Conservation (phyloP, 2,329 filamentous ascomycete species). For the Teratosphaeria gauchensis region DNA sequence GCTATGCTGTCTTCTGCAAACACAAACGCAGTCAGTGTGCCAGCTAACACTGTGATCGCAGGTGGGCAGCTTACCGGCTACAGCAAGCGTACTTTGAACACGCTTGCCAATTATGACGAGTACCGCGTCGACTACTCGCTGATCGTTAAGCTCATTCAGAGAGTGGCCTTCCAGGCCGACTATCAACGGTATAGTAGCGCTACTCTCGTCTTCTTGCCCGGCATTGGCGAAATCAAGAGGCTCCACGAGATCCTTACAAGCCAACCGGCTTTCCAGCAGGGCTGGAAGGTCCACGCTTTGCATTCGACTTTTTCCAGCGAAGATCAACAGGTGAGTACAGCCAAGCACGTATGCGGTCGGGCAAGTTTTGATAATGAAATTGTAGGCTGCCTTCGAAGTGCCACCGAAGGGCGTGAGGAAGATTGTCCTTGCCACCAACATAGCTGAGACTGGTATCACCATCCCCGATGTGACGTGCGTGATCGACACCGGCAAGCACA, state of each 20-base stretch:
- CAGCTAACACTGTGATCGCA: constrained; percentile 34
- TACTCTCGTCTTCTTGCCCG: constrained; percentile 87
- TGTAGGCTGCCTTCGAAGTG: constrained; percentile 64
- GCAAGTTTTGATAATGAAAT: background rate
- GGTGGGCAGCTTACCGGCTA: constrained; percentile 62
- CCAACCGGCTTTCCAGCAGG: constrained; percentile 61
- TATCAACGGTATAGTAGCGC: constrained; percentile 73
- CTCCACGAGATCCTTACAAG: constrained; percentile 77
- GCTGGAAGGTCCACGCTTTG: constrained; percentile 80
- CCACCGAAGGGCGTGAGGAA: constrained; percentile 77
- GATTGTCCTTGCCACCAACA: constrained; percentile 94
- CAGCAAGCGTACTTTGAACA: constrained; percentile 63
- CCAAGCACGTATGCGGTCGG: background rate
- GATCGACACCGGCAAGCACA: constrained; percentile 91
- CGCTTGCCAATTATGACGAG: constrained; percentile 71
- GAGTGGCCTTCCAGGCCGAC: constrained; percentile 59
- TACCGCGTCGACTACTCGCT: constrained; percentile 86
- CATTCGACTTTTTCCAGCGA: constrained; percentile 94
- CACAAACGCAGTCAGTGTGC: background rate
- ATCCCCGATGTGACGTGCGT: constrained; percentile 97
- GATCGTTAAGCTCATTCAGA: constrained; percentile 66
- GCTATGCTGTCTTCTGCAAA: background rate
- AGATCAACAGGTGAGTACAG: constrained; percentile 61
- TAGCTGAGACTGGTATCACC: constrained; percentile 92
- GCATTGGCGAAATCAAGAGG: constrained; percentile 61